Evolutionary conservation across 768 basidiomycete genomes (phyloP).

Genomic region (Suillus tomentosus): DNA sequence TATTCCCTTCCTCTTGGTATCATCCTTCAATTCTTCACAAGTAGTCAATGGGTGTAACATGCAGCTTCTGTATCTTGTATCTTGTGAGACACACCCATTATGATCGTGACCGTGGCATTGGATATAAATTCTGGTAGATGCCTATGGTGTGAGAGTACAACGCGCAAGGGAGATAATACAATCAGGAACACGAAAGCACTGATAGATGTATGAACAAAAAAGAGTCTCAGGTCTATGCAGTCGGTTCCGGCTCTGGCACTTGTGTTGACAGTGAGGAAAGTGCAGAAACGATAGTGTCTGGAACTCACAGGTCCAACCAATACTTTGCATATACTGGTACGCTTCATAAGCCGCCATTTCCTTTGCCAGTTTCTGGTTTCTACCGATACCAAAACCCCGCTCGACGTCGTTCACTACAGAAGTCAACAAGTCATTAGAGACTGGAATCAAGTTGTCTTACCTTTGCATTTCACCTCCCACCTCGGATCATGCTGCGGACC

Average conservation of each 20-base stretch:
- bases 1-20: background rate
- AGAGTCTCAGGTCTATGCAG: background rate
- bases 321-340: slow-evolving; percentile 40
- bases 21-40: background rate
- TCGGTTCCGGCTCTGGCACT: slow-evolving; percentile 4
- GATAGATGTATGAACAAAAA: background rate
- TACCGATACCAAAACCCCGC: slow-evolving; percentile 52
- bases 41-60: background rate
- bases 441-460: slow-evolving; percentile 37
- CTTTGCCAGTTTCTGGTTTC: slow-evolving; percentile 64
- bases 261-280: background rate
- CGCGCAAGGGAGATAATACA: background rate
- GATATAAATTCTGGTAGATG: background rate
- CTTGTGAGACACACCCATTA: background rate
- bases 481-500: slow-evolving; percentile 58
- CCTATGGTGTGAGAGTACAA: background rate
- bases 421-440: background rate
- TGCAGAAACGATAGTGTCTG: background rate
- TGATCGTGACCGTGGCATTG: background rate
- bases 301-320: slow-evolving; percentile 45
- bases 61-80: background rate
- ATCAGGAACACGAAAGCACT: background rate
- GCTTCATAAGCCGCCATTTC: slow-evolving; percentile 65
- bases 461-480: slow-evolving; percentile 56
- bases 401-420: slow-evolving; percentile 51